Evolutionary conservation across 805 yeast genomes (phyloP).

Genomic region (Ogataea polymorpha): DNA sequence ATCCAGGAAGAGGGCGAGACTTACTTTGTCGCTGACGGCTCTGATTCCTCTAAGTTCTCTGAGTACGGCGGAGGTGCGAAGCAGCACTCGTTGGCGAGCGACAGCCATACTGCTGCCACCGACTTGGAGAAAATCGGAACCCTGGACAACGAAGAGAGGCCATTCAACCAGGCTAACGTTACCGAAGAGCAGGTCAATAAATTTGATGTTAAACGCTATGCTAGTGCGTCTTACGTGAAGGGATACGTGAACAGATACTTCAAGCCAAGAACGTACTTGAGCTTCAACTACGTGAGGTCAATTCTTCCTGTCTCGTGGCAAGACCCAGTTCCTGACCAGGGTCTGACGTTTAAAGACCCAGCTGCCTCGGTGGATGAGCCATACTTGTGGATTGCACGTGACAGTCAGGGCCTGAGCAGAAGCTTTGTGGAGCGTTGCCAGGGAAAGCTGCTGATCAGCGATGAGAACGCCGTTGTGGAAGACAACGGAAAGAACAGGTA

Average conservation of each 20-base stretch:
- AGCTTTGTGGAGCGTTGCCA: conserved; percentile 54
- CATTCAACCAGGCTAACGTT: conserved; percentile 17
- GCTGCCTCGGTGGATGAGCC: conserved; percentile 55
- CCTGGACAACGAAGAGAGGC: conserved; percentile 25
- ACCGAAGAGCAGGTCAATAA: conserved; percentile 5
- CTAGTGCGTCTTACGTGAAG: conserved; percentile 11
- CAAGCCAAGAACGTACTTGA: conserved; percentile 39
- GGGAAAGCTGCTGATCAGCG: conserved; percentile 53
- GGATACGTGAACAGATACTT: conserved; percentile 34
- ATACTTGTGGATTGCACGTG: conserved; percentile 68
- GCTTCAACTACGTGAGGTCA: conserved; percentile 40
- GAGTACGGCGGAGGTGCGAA: conserved; percentile 17
- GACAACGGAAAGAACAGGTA: conserved; percentile 54
- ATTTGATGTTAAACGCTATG: conserved; percentile 7
- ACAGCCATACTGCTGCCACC: conserved; percentile 16
- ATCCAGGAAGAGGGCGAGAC: conserved; percentile 36
- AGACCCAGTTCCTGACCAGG: conserved; percentile 12
- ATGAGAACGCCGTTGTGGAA: conserved; percentile 54
- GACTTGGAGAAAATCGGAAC: conserved; percentile 18
- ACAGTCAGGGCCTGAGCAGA: conserved; percentile 62
- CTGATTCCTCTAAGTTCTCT: conserved; percentile 29
- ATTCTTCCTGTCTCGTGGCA: conserved; percentile 38
- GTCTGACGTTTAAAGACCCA: conserved; percentile 47
- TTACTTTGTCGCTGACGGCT: conserved; percentile 23
- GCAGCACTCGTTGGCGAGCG: conserved; percentile 16